Percentiles rank a stretch among this genome's conserved stretches.
phyloP scores from a whole-genome alignment of 2,329 filamentous ascomycete genomes.

The Immersiporthe knoxdaviesiana region DNA sequence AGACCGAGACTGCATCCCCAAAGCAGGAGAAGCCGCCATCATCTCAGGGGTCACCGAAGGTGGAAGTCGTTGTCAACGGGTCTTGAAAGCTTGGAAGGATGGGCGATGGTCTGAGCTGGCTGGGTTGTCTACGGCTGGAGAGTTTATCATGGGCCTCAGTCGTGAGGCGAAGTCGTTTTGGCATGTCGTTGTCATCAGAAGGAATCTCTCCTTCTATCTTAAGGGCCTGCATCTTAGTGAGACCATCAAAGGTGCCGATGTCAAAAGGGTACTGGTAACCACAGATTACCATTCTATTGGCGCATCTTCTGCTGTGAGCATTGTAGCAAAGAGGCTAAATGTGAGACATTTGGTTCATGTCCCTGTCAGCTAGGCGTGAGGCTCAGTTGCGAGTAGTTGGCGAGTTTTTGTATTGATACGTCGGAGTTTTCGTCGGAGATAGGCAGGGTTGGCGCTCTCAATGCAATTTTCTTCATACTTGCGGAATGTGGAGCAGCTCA shows the following conservation, averaged over 20 bases:
- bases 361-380: neutral
- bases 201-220: too few species aligned
- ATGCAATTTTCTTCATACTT: neutral
- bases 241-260: neutral
- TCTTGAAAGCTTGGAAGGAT: neutral
- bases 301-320: neutral
- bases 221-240: neutral
- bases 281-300: neutral
- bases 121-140: neutral
- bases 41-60: neutral
- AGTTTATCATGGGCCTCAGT: neutral
- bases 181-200: neutral
- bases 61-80: neutral
- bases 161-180: neutral
- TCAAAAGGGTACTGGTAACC: neutral
- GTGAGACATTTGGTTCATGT: too few species aligned
- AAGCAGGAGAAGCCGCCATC: constrained; percentile 22
- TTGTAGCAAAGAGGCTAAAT: neutral
- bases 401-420: neutral
- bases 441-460: fast-evolving
- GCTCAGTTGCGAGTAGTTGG: neutral
- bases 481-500: too few species aligned
- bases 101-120: neutral
- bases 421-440: neutral
- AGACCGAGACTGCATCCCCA: constrained; percentile 25